Conservation (phyloP, 805 yeast species). For the Candida sonorensis region DNA sequence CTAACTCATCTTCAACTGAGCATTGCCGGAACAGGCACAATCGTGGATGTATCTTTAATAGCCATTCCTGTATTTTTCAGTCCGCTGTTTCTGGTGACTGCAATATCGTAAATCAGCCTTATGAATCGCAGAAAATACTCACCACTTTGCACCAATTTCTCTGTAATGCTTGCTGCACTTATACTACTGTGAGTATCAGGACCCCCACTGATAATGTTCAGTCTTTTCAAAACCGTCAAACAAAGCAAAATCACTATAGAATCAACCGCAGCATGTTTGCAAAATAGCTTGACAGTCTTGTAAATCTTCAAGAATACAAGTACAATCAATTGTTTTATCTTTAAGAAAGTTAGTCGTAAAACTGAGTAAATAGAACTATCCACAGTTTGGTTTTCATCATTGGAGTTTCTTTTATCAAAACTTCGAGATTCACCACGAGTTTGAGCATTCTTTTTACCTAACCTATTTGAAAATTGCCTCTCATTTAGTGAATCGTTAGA, state of each 20-base stretch:
- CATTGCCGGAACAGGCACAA: no score
- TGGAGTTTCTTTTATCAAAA: slow-evolving; percentile 1
- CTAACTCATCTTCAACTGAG: no score
- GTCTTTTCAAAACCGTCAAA: slow-evolving; percentile 9
- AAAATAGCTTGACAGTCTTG: slow-evolving; percentile 5
- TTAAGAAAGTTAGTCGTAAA: background rate
- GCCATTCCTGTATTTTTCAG: no score
- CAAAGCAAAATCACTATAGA: slow-evolving; percentile 12
- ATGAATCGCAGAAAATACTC: slow-evolving; percentile 2
- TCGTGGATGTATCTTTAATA: no score
- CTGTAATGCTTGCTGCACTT: background rate
- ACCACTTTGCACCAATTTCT: slow-evolving; percentile 1
- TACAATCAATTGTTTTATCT: slow-evolving; percentile 5
- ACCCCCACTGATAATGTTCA: slow-evolving; percentile 2
- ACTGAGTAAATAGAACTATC: no score
- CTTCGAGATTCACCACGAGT: no score
- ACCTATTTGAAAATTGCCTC: no score
- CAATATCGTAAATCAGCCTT: background rate
- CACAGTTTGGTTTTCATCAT: slow-evolving; percentile 1
- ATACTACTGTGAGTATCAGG: no score
- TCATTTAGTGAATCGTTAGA: no score
- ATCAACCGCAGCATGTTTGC: slow-evolving; percentile 19
- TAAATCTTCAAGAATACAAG: slow-evolving; percentile 6
- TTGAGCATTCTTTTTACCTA: no score
- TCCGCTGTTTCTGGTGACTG: no score